Base-by-base conservation (phyloP, 2,329 filamentous ascomycete genomes). In the Fusarium kyushuense region DNA sequence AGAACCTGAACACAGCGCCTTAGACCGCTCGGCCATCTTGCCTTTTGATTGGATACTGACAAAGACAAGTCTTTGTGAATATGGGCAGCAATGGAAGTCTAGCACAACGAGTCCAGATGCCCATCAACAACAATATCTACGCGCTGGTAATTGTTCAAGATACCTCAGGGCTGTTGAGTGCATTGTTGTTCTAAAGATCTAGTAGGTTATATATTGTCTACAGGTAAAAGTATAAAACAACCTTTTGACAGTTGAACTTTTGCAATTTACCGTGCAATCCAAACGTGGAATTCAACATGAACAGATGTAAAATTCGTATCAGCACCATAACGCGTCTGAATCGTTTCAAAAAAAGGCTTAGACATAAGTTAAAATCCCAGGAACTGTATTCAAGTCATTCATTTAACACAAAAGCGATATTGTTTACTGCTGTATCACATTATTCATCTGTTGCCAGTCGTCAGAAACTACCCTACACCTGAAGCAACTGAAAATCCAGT, bases 21-120 rank as follows among this genome's bases (percentile, higher is more conserved):
- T 60, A 60, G 58, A 60, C 58, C 58, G 54, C 58, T 60, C 58
- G 58, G 58, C 58, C 58, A 60, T 60, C 58, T 60, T 60, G 43
- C 58, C 58, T 52, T 52, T 7, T 60, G 43, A 60, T 60, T 60
- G 43, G 58, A 52, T 52, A 2, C 2, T 7, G 12, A n/a, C n/a
- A n/a, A n/a, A n/a, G n/a, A n/a, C 0, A 6, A 21, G 6, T 4
- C 14, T 4, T 7, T 7, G 3, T 5, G 0, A 2, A 33, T 33
- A n/a, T n/a, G n/a, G n/a, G n/a, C n/a, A n/a, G n/a, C n/a, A n/a
- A n/a, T n/a, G n/a, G n/a, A n/a, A n/a, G n/a, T n/a, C n/a, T n/a
- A n/a, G n/a, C n/a, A n/a, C 21, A 41, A 9, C 4, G 2, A 32
- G 14, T 12, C n/a, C 4, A 47, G 3, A 46, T 8, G 32, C 19